Evolutionary conservation across 768 basidiomycete genomes (phyloP), one percentile per base, ranked within the genome.

Genomic region (Serendipita sp.): DNA sequence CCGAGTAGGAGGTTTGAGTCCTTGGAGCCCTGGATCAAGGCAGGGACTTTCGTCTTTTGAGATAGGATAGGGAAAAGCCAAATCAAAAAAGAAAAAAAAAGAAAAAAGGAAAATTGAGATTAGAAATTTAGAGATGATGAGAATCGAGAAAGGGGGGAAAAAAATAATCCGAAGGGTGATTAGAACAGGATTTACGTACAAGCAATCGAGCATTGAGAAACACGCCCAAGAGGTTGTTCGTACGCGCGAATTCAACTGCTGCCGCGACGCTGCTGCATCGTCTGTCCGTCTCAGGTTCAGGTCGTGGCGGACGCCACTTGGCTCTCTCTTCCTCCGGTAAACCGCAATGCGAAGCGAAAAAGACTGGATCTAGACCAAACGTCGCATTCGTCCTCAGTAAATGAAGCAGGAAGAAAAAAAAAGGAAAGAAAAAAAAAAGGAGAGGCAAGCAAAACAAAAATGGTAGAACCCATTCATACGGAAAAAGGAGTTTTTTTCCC

Each of bases 201-300:
- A 98, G 74, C 64, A 97, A 77, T 41, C 84, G 81, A 11, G 88
- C 87, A 71, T 96, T 90, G 58, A 96, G 79, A 69, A 95, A 84
- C 48, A 99, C 77, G 63, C 96, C 96, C 62, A 99, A 75, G 22
- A 99, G 75, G 72, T 99, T 98, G 73, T 97, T 97, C 50, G 79
- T 77, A 68, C 86, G 89, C 22, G 93, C 88, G 69, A 97, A 96
- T 68, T 94, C 91, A 62, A 98, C 91, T 16, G 92, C 93, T 63
- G 90, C 84, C 64, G 87, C 82, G 42, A 98, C 83, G 69, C 90
- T 93, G 56, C 81, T 76, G 64, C 77, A 77, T 38, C 77, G 65
- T 62, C 71, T 65, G 67, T 79, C 78, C 3, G 67, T 67, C 65
- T 77, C 53, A 30, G 53, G 53, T 58, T 58, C 53, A n/a, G 53